These are phyloP conservation scores for Nepenthes mirabilis DNA, from an alignment of 148 eudicot genomes.

Conservation along the genomic window DNA sequence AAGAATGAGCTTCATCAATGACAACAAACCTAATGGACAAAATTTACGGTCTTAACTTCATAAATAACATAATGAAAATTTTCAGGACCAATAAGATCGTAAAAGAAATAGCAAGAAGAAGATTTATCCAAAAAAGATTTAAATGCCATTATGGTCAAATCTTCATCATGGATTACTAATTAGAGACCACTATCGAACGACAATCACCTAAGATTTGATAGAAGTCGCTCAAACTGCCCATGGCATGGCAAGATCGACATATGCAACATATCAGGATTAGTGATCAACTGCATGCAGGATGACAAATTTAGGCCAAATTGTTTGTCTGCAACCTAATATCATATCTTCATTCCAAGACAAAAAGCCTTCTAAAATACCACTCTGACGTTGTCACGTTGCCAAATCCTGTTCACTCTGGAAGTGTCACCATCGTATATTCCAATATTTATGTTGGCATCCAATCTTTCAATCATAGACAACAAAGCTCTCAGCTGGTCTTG, in stretches of 20 bases:
- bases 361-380: conserved; percentile 40
- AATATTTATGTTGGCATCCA: conserved; percentile 35
- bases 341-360: not conserved
- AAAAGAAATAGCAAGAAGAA: not conserved
- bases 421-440: conserved; percentile 99
- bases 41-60: conserved; percentile 1
- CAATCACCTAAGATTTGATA: conserved; percentile 75
- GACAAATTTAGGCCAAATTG: conserved; percentile 3
- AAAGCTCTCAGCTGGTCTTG: conserved; percentile 90
- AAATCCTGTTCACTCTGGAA: conserved; percentile 50
- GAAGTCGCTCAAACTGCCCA: conserved; percentile 56
- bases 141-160: not conserved
- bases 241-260: conserved; percentile 89
- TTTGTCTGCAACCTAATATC: not conserved
- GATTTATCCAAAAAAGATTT: not conserved
- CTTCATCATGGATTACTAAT: not conserved
- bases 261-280: conserved; percentile 96
- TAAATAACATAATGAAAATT: conserved; percentile 1
- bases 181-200: conserved; percentile 8
- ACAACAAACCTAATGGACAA: conserved; percentile 47
- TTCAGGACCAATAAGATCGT: not conserved
- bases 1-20: conserved; percentile 88
- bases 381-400: conserved; percentile 81
- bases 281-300: conserved; percentile 66
- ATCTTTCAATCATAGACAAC: conserved; percentile 37